Base-by-base conservation (phyloP, 176 grass and related monocot species). In the Eleusine indica region DNA sequence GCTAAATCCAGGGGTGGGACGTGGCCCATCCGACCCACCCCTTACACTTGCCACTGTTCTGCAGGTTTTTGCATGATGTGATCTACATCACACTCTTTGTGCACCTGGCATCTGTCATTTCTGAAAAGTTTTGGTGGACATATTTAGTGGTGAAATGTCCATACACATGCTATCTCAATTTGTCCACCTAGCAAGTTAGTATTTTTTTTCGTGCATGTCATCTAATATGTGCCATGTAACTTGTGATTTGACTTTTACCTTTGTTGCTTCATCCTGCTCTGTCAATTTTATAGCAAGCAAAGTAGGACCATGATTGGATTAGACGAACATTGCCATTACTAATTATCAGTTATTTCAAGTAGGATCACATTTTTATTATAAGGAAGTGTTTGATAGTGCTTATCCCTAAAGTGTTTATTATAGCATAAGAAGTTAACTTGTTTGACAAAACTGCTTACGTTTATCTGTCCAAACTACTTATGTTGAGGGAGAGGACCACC, bases 41-140 rank as follows among this genome's bases (percentile, higher is more conserved):
- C 25, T 25, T 25, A 25, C 25, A 25, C 25, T 25, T 25, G 25
- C 25, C 25, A 25, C 25, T 68, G 53, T 41, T 42, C 9, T 85
- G 80, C 89, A 96, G 96, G 69, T 96, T 94, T 90, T 76, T 99
- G 73, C 88, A 96, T 86, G 93, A 99, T 83, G 89, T 99, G 77
- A 96, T 99, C 80, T 95, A 93, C 82, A 95, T 98, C 84, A 98
- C 90, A 43, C 78, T 80, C 4, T 99, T 99, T 88, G 96, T 99
- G 66, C 93, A 96, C 52, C 76, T 96, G 68, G 86, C 73, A 67
- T 96, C 96, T 53, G 92, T 99, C 78, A 85, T 96, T 86, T 96
- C 93, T 82, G 96, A 63, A 75, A 99, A 99, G 68, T 92, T 99
- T 89, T 99, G 96, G 96, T 99, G 89, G 96, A 96, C 91, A 53